Conservation (phyloP, 2,329 filamentous ascomycete species). For the Cladosporium sphaerospermum region DNA sequence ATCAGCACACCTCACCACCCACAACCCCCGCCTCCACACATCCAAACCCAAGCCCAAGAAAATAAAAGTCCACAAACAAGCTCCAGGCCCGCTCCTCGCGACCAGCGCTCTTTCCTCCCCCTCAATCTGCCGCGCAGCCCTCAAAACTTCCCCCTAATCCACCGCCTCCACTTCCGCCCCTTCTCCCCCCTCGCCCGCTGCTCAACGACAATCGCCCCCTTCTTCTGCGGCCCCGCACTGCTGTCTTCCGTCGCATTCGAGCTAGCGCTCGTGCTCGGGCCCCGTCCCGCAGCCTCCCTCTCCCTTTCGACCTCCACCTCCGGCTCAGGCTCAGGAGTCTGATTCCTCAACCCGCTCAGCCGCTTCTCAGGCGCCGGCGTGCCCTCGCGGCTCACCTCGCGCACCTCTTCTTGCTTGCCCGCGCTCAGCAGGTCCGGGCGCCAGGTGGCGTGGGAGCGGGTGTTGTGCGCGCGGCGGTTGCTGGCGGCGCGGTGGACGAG, state of each 20-base stretch:
- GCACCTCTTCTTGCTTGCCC: constrained; percentile 3
- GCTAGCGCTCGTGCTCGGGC: neutral
- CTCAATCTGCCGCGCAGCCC: neutral
- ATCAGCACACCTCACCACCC: no score
- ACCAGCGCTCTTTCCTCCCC: neutral
- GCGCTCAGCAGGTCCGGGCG: constrained; percentile 21
- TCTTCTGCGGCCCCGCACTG: neutral
- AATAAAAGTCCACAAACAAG: no score
- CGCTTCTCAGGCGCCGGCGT: neutral
- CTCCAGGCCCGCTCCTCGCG: neutral
- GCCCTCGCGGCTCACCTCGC: constrained; percentile 13
- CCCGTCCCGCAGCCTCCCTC: neutral
- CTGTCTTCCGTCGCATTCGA: neutral
- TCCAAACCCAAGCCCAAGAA: no score
- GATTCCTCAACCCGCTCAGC: no score
- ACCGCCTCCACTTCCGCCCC: constrained; percentile 2
- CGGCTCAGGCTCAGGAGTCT: no score
- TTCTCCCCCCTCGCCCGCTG: constrained; percentile 1
- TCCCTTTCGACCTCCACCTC: no score
- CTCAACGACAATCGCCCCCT: neutral
- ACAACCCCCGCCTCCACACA: no score
- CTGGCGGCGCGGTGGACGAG: constrained; percentile 30
- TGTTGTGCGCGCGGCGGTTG: constrained; percentile 21
- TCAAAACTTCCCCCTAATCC: constrained; percentile 6
- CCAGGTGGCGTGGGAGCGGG: constrained; percentile 22